A percentile compares a stretch with the other conserved stretches of the same genome.
Conservation (phyloP, 495 filamentous ascomycete species). For the Platismatia glauca region DNA sequence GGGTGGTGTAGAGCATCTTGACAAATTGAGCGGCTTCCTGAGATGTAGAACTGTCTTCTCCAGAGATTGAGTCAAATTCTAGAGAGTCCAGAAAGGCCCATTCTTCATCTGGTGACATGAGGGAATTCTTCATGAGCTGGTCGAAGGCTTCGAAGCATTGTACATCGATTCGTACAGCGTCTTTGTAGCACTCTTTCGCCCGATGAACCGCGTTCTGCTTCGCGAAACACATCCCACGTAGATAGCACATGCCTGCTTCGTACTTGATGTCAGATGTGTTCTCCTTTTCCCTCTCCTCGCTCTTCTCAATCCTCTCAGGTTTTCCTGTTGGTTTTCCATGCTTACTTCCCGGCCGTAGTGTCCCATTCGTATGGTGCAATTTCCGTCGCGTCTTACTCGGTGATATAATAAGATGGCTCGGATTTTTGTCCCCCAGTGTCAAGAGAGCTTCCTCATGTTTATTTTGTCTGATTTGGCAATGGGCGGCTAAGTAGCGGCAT, state of each 20-base stretch:
- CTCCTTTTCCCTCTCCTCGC: conserved; percentile 57
- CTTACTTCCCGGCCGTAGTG: conserved; percentile 33
- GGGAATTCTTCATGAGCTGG: conserved; percentile 90
- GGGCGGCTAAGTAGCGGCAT: conserved; percentile 83
- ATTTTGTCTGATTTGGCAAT: conserved; percentile 85
- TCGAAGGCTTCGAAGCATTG: conserved; percentile 98
- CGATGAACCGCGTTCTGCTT: conserved; percentile 97
- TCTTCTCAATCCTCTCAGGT: conserved; percentile 46
- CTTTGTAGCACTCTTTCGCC: conserved; percentile 96
- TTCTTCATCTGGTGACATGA: conserved; percentile 97
- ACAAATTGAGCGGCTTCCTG: conserved; percentile 88
- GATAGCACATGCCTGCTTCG: conserved; percentile 95
- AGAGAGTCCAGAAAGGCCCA: conserved; percentile 85
- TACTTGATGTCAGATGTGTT: conserved; percentile 66
- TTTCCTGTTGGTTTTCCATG: conserved; percentile 32
- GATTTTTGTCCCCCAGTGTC: conserved; percentile 87
- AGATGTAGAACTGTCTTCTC: conserved; percentile 49
- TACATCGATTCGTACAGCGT: conserved; percentile 91
- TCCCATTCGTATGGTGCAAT: conserved; percentile 43
- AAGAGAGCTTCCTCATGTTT: conserved; percentile 80
- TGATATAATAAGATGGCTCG: conserved; percentile 69
- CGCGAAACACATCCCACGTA: conserved; percentile 87
- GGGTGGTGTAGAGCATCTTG: conserved; percentile 93
- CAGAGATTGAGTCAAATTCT: conserved; percentile 74
- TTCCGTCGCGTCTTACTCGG: conserved; percentile 55